Evolutionary conservation across 2,329 filamentous ascomycete species (phyloP).

Genomic region (Colletotrichum higginsianum): DNA sequence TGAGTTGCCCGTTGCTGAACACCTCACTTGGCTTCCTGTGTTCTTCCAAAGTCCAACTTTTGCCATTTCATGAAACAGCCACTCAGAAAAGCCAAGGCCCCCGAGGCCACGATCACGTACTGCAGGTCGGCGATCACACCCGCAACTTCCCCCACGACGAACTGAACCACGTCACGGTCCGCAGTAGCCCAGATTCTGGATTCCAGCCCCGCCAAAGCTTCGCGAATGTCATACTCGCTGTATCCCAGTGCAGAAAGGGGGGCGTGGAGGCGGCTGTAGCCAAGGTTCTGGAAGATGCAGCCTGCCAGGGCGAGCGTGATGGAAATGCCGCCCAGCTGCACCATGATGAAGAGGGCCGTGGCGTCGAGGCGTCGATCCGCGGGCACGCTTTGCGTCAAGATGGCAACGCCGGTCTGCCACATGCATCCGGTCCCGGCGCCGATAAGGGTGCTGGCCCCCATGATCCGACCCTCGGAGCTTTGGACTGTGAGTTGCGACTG

Average conservation of each 20-base stretch:
- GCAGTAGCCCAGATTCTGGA: slow-evolving; percentile 45
- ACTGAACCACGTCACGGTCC: slow-evolving; percentile 39
- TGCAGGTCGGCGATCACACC: slow-evolving; percentile 48
- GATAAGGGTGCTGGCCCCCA: slow-evolving; percentile 51
- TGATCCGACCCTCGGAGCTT: slow-evolving; percentile 47
- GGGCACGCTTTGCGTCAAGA: slow-evolving; percentile 41
- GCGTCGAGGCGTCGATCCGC: slow-evolving; percentile 50
- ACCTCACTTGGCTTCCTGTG: background rate
- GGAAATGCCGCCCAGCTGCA: slow-evolving; percentile 50
- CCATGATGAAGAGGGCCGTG: slow-evolving; percentile 52
- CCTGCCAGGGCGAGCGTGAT: slow-evolving; percentile 49
- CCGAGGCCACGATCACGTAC: slow-evolving; percentile 47
- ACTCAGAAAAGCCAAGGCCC: slow-evolving; percentile 46
- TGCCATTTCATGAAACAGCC: slow-evolving; percentile 50
- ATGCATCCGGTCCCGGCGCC: slow-evolving; percentile 52
- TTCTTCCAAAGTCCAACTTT: slow-evolving; percentile 46
- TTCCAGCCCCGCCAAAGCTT: slow-evolving; percentile 48
- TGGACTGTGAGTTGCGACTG: slow-evolving; percentile 47
- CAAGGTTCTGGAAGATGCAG: slow-evolving; percentile 51
- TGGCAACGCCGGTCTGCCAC: slow-evolving; percentile 50
- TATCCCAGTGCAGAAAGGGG: slow-evolving; percentile 44
- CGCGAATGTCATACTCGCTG: slow-evolving; percentile 47
- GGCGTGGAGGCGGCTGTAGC: slow-evolving; percentile 45
- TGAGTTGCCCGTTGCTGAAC: too few species aligned
- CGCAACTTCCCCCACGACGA: slow-evolving; percentile 47